Percentiles rank a stretch among this genome's conserved stretches.
Evolutionary conservation across 179 eudicot species (phyloP).

Genomic region (Patellifolia procumbens): DNA sequence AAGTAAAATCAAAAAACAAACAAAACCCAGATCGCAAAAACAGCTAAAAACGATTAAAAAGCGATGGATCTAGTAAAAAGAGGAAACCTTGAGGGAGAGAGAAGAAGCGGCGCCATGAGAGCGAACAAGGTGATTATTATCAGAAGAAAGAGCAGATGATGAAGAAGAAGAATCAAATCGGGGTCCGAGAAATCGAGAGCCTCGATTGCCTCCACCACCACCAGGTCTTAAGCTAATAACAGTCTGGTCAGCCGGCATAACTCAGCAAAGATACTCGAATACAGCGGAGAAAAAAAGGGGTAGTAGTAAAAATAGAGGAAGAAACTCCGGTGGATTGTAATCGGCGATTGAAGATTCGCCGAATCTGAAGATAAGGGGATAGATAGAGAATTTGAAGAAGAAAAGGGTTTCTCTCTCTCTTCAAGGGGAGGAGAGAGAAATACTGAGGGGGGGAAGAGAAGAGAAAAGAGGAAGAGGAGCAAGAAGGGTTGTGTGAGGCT

Average conservation of each 20-base stretch:
- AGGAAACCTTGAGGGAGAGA: slow-evolving; percentile 59
- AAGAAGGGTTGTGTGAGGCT: slow-evolving; percentile 17
- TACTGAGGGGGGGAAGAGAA: background rate
- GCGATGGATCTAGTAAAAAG: slow-evolving; percentile 13
- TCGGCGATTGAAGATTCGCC: slow-evolving; percentile 32
- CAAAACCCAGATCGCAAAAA: slow-evolving; percentile 26
- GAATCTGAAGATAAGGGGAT: slow-evolving; percentile 25
- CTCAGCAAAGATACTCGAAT: slow-evolving; percentile 27
- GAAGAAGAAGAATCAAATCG: slow-evolving; percentile 22
- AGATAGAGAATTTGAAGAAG: slow-evolving; percentile 8
- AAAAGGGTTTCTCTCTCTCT: slow-evolving; percentile 34
- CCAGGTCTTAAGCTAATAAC: slow-evolving; percentile 95
- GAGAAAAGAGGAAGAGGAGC: slow-evolving; percentile 13
- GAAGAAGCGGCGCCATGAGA: slow-evolving; percentile 65
- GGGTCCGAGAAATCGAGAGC: slow-evolving; percentile 14
- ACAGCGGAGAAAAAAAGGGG: background rate
- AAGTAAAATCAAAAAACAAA: background rate
- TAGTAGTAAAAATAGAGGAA: background rate
- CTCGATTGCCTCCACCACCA: slow-evolving; percentile 24
- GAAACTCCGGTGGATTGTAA: background rate
- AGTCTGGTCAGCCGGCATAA: slow-evolving; percentile 96
- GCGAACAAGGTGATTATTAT: slow-evolving; percentile 59
- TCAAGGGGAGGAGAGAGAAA: slow-evolving; percentile 26
- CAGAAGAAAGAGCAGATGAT: slow-evolving; percentile 48
- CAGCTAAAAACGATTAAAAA: slow-evolving; percentile 16